Evolutionary conservation across 2,329 filamentous ascomycete genomes (phyloP).

Genomic region (Colletotrichum siamense): DNA sequence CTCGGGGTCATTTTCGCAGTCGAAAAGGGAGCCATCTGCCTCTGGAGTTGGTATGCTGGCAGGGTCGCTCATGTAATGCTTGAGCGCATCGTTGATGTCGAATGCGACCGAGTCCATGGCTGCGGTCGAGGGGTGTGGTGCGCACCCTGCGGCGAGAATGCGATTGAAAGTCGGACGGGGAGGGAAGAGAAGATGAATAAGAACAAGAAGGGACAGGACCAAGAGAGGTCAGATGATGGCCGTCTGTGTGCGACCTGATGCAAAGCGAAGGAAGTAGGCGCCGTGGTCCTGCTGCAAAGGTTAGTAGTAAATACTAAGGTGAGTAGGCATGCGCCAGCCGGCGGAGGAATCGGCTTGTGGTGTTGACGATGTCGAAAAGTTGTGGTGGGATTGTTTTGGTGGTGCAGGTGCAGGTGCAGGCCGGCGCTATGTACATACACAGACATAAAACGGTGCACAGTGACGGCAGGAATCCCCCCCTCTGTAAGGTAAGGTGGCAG

Average conservation of each 20-base stretch:
- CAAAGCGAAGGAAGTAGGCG: background rate
- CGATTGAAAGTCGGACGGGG: conserved; percentile 13
- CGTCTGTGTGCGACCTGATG: background rate
- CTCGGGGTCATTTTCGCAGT: conserved; percentile 93
- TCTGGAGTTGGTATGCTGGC: conserved; percentile 83
- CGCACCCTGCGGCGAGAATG: conserved; percentile 6
- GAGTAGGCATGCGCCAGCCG: background rate
- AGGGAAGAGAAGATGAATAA: background rate
- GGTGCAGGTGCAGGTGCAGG: background rate
- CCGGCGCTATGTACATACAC: background rate
- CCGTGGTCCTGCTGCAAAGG: background rate
- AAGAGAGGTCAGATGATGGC: background rate
- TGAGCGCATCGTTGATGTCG: conserved; percentile 95
- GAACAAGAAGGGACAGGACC: background rate
- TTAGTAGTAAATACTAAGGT: background rate
- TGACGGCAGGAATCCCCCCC: background rate
- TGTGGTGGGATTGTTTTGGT: background rate
- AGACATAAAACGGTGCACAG: background rate
- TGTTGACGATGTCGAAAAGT: conserved; percentile 2
- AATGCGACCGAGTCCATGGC: conserved; percentile 81
- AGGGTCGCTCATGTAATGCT: conserved; percentile 95
- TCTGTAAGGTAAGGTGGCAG: background rate
- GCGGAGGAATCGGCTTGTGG: background rate
- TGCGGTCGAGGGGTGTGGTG: conserved; percentile 28
- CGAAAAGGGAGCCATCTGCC: conserved; percentile 80